Percentiles rank a stretch among this genome's conserved stretches.
Evolutionary conservation across 2,329 filamentous ascomycete genomes (phyloP).

Genomic region (Apiospora rasikravindrae): DNA sequence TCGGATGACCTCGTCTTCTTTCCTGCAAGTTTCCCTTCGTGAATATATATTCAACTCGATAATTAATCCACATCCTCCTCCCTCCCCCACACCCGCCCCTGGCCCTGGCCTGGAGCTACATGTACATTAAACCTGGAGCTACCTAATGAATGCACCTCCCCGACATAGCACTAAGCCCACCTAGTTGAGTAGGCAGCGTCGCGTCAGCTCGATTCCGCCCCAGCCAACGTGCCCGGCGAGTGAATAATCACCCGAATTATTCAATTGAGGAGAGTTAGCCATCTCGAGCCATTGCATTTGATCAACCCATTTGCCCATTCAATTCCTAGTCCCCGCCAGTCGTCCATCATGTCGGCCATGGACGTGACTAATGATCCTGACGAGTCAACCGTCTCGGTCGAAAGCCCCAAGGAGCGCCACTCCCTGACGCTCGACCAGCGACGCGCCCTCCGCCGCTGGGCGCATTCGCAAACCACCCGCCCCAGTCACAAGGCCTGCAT

Average conservation of each 20-base stretch:
- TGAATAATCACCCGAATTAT: conserved; percentile 1
- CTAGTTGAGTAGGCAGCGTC: conserved; percentile 1
- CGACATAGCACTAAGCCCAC: conserved; percentile 5
- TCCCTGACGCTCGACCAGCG: conserved; percentile 67
- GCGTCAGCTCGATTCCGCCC: background rate
- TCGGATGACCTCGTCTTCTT: conserved; percentile 12
- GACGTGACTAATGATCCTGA: conserved; percentile 13
- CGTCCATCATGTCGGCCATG: background rate
- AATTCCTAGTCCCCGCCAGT: background rate
- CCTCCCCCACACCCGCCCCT: background rate
- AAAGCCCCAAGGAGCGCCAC: conserved; percentile 51
- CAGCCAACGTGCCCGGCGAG: background rate
- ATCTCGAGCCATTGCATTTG: background rate
- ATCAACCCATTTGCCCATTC: background rate
- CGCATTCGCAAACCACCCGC: conserved; percentile 59
- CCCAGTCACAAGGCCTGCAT: conserved; percentile 67
- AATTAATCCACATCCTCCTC: background rate
- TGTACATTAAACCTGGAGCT: background rate
- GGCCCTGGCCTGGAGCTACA: too few relatives aligned
- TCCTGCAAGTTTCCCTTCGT: conserved; percentile 14
- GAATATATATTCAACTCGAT: conserved; percentile 15
- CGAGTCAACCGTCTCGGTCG: conserved; percentile 13
- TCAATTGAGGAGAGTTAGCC: conserved; percentile 5
- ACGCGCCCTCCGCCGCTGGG: conserved; percentile 64
- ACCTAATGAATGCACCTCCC: background rate